These are phyloP conservation scores for Mucor piriformis DNA, from an alignment of 371 early-diverging fungal genomes.

Conservation along the genomic window DNA sequence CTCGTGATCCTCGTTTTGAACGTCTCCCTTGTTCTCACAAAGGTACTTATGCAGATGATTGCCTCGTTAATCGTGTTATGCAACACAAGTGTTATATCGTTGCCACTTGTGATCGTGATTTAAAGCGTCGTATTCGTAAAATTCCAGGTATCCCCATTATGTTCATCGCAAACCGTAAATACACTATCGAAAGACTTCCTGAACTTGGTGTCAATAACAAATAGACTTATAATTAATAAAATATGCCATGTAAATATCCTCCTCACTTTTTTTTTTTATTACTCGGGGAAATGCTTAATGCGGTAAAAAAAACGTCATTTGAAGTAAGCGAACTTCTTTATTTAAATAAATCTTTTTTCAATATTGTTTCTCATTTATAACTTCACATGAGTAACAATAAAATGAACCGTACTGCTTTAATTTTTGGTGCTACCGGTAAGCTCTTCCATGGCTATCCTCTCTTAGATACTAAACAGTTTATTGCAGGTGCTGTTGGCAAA, in stretches of 20 bases:
- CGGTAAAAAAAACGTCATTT: neutral
- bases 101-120: conserved; percentile 98
- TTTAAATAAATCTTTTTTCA: neutral
- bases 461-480: neutral
- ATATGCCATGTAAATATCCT: conserved; percentile 13
- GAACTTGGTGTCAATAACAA: conserved; percentile 62
- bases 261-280: neutral
- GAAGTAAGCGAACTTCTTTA: neutral
- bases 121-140: conserved; percentile 98
- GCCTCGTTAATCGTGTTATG: conserved; percentile 95
- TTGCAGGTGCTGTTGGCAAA: conserved; percentile 72
- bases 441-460: no score
- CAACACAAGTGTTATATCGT: conserved; percentile 99
- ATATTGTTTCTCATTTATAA: neutral
- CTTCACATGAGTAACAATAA: neutral
- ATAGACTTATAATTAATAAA: conserved; percentile 3
- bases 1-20: conserved; percentile 95
- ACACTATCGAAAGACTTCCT: conserved; percentile 96
- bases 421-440: conserved; percentile 33
- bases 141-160: conserved; percentile 99
- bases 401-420: conserved; percentile 19
- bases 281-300: neutral
- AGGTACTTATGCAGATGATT: conserved; percentile 99
- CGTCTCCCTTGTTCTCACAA: conserved; percentile 97
- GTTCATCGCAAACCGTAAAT: conserved; percentile 93